Evolutionary conservation across 2,329 filamentous ascomycete species (phyloP).

Genomic region (Penicillium sp.): DNA sequence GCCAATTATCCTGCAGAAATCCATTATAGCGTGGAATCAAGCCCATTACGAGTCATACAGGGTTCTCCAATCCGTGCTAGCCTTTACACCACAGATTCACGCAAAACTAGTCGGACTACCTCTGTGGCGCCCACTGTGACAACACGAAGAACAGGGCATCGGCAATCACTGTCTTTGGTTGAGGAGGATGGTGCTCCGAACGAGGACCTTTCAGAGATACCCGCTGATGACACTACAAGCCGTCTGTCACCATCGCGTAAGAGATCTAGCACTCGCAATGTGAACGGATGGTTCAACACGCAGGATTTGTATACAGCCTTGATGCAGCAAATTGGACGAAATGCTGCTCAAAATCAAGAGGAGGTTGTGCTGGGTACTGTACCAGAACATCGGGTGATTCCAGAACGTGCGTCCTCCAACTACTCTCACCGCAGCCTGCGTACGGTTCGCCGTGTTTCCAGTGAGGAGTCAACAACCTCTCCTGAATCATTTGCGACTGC

Average conservation of each 20-base stretch:
- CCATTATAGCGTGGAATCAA: background rate
- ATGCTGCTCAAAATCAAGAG: slow-evolving; percentile 18
- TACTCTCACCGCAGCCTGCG: slow-evolving; percentile 24
- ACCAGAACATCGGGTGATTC: slow-evolving; percentile 31
- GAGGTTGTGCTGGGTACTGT: slow-evolving; percentile 31
- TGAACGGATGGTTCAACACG: slow-evolving; percentile 33
- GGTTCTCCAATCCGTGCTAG: slow-evolving; percentile 35
- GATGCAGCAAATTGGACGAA: slow-evolving; percentile 41
- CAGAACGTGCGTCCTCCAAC: slow-evolving; percentile 29
- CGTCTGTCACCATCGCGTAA: slow-evolving; percentile 16
- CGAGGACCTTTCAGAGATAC: slow-evolving; percentile 6
- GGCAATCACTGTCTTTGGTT: slow-evolving; percentile 45
- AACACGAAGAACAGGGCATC: slow-evolving; percentile 33
- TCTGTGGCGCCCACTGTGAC: slow-evolving; percentile 44
- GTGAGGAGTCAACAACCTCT: slow-evolving; percentile 31
- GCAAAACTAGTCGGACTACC: slow-evolving; percentile 52
- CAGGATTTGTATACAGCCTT: slow-evolving; percentile 47
- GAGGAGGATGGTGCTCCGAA: slow-evolving; percentile 40
- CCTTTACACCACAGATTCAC: slow-evolving; percentile 39
- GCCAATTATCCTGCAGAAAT: background rate
- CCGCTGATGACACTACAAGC: background rate
- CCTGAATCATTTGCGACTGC: slow-evolving; percentile 35
- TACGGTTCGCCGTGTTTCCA: slow-evolving; percentile 35
- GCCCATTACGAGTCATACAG: slow-evolving; percentile 17
- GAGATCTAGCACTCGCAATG: slow-evolving; percentile 14